phyloP scores from a whole-genome alignment of 352 stramenopile species.

The Plasmopara viticola region DNA sequence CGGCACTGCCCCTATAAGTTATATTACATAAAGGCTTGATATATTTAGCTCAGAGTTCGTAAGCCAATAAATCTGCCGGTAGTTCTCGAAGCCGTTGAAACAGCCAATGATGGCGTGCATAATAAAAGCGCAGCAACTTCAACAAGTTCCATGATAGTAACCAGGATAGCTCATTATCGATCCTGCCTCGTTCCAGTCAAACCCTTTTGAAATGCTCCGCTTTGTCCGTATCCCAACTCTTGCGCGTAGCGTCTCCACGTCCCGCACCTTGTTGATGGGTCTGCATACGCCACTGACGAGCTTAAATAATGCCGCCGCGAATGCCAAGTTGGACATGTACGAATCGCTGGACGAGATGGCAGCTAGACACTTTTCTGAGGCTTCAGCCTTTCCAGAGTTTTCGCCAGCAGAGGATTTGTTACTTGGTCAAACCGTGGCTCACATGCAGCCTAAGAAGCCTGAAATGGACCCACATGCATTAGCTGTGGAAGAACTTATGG shows the following conservation, averaged over 20 bases:
- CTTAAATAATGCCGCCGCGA: conserved; percentile 21
- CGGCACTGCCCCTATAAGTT: no score
- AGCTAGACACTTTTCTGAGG: conserved; percentile 46
- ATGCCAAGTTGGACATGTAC: conserved; percentile 26
- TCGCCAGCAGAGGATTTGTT: conserved; percentile 50
- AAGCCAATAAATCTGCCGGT: background rate
- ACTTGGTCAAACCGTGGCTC: conserved; percentile 25
- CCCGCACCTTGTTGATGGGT: conserved; percentile 7
- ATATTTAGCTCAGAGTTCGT: no score
- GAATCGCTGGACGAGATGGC: conserved; percentile 45
- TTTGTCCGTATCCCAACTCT: conserved; percentile 11
- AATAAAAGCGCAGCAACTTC: conserved; percentile 14
- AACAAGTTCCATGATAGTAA: conserved; percentile 9
- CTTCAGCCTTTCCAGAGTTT: conserved; percentile 61
- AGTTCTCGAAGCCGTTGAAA: background rate
- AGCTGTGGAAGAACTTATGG: conserved; percentile 34
- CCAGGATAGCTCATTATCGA: conserved; percentile 4
- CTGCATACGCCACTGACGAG: conserved; percentile 19
- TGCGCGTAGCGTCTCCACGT: conserved; percentile 8
- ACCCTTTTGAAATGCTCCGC: conserved; percentile 12
- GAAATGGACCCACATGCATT: conserved; percentile 21
- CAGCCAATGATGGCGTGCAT: conserved; percentile 3
- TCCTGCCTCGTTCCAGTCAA: conserved; percentile 5
- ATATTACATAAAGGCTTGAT: no score
- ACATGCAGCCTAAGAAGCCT: conserved; percentile 4